Conservation (phyloP, 2,329 filamentous ascomycete genomes). For the Pezicula carpinea region DNA sequence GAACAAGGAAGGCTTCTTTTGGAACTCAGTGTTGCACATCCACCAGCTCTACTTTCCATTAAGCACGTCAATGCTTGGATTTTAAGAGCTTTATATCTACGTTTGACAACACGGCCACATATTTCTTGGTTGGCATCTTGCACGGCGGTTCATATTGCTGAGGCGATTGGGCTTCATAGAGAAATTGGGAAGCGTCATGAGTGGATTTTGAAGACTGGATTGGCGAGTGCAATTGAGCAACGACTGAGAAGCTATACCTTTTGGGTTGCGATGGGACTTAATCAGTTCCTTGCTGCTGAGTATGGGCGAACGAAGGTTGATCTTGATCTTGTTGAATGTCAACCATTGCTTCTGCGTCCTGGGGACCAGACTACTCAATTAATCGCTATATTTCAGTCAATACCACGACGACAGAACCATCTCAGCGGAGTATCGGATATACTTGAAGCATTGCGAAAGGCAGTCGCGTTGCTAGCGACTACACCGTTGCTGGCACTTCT, state of each 20-base stretch:
- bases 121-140: not conserved
- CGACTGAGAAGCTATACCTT: slow-evolving; percentile 16
- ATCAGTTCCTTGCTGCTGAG: slow-evolving; percentile 16
- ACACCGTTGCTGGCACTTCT: slow-evolving; percentile 9
- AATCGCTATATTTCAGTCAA: slow-evolving; percentile 14
- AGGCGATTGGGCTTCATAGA: not conserved
- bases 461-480: slow-evolving; percentile 1
- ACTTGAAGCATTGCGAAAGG: not conserved
- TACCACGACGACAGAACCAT: slow-evolving; percentile 1
- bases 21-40: not conserved
- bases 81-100: not conserved
- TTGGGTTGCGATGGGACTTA: slow-evolving; percentile 16
- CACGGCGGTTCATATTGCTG: not conserved
- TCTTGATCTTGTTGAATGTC: slow-evolving; percentile 13
- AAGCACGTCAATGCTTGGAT: not conserved
- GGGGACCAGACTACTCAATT: slow-evolving; percentile 12
- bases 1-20: not conserved
- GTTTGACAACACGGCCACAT: not conserved
- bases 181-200: slow-evolving; percentile 4
- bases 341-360: slow-evolving; percentile 1
- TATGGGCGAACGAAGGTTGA: slow-evolving; percentile 18
- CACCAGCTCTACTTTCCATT: not conserved
- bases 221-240: slow-evolving; percentile 11
- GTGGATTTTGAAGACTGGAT: slow-evolving; percentile 5
- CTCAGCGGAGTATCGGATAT: not conserved